These are phyloP conservation scores for Vitis cinerea DNA, from an alignment of 164 flowering plant genomes.

Conservation along the genomic window DNA sequence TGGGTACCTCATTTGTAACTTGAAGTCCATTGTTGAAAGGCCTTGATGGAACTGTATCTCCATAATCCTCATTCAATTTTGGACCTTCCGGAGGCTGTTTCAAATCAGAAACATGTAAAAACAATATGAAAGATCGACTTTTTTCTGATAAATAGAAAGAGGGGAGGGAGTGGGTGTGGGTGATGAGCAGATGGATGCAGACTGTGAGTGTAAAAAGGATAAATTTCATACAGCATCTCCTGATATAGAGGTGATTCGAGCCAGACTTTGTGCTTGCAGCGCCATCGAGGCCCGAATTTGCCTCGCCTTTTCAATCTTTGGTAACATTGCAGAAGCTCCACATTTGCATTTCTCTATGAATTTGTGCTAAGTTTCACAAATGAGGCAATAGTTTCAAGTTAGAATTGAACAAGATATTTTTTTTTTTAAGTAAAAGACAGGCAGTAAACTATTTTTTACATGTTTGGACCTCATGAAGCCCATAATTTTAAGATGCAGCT, in stretches of 20 bases:
- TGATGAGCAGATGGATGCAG: neutral
- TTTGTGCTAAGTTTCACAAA: slow-evolving; percentile 61
- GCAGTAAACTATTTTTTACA: neutral
- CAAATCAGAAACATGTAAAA: slow-evolving; percentile 6
- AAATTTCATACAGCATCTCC: slow-evolving; percentile 46
- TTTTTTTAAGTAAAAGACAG: neutral
- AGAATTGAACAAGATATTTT: slow-evolving; percentile 2
- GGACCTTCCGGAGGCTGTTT: slow-evolving; percentile 44
- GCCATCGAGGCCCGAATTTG: slow-evolving; percentile 66
- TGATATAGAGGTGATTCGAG: slow-evolving; percentile 30
- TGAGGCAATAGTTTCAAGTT: slow-evolving; percentile 7
- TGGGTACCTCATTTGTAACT: slow-evolving; percentile 20
- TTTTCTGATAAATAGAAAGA: neutral
- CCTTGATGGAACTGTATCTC: slow-evolving; percentile 82
- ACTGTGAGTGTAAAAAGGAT: neutral
- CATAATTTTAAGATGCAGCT: neutral
- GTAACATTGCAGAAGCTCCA: slow-evolving; percentile 78
- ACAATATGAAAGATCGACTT: neutral
- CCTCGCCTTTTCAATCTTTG: slow-evolving; percentile 87
- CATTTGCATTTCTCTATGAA: slow-evolving; percentile 86
- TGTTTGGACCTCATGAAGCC: neutral
- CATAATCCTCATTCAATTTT: slow-evolving; percentile 63
- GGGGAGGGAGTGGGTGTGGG: neutral
- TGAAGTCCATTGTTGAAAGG: slow-evolving; percentile 37
- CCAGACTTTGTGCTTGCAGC: slow-evolving; percentile 46